Evolutionary conservation across 1,139 yeast genomes (phyloP), one percentile per base, ranked within the genome.

Genomic region (Geotrichum bryndzae): DNA sequence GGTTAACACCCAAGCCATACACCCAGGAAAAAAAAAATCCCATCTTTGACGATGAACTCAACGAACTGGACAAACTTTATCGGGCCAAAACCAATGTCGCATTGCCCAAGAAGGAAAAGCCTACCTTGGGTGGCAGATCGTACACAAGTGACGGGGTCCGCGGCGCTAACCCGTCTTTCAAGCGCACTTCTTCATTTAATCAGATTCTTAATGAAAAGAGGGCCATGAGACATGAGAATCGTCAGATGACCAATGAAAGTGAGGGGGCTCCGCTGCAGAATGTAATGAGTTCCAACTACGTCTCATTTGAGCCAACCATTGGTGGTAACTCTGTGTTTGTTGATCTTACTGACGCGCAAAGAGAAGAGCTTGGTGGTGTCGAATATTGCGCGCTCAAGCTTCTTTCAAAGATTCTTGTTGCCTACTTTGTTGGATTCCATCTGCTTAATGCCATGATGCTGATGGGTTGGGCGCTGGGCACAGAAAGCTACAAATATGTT

Each of bases 251-350:
- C 45, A 53, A 31, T 51, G 51, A 11, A 41, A 41, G 48, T n/a
- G 46, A 53, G 52, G 53, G 52, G 27, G 62, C 61, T 18, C 60
- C 63, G n/a, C 58, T 68, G 41, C 62, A 62, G 7, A 60, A 68
- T 7, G 65, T 68, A 13, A 76, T 76, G 79, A 71, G 72, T 22
- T 69, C 78, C 3, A 74, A 74, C 65, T 94, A 92, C 69, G 78
- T 94, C 51, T 90, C 97, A 0, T 92, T 96, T 92, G 83, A 82
- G 33, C 98, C 99, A 0, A 90, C 91, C 0, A 82, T 95, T 56
- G 99, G 97, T n/a, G 83, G 98, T 72, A 95, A 95, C 74, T 94
- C 99, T 0, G 88, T 92, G 0, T 94, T 94, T 77, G 88, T 90
- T 2, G 87, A 87, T 38, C 76, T 94, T 61, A 85, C 89, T 1